Evolutionary conservation across 176 grass and related monocot species (phyloP), one percentile per base, ranked within the genome.

Genomic region (Olyra latifolia): DNA sequence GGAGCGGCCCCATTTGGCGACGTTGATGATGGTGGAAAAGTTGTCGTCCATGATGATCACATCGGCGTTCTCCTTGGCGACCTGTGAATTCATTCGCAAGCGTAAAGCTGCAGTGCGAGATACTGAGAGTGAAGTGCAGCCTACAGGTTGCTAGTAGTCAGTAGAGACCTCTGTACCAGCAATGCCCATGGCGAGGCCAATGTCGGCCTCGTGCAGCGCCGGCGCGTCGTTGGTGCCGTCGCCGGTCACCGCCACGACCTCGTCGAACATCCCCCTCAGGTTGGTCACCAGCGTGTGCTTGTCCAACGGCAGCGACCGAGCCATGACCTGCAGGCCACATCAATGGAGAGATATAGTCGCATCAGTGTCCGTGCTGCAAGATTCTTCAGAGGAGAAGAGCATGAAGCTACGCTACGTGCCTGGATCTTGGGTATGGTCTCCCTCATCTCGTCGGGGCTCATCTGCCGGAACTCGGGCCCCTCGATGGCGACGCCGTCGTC

Each of bases 51-150:
- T 88, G 66, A 97, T 92, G 19, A 97, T 92, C 67, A 97, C 91
- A 66, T 97, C 95, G 0, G 95, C 95, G 61, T 94, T 97, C 88
- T 97, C 95, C 87, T 97, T 97, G n/a, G 95, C 95, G 52, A 97
- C 95, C 94, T 97, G 89, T 38, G n/a, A 55, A 81, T 9, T 19
- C 49, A 8, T 17, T 61, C 32, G 7, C 6, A 1, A 15, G 11
- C 17, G 69, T 50, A 49, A 71, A 35, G 32, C 32, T 35, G 32
- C 32, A 35, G 32, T 35, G 32, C 32, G 32, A 35, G 1, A 4
- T 4, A 4, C 5, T 4, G 32, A 4, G 32, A 35, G 32, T 35
- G 32, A 4, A 35, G 32, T 35, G 32, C 32, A 35, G 5, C 5
- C 32, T 35, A 35, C 32, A 1, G 32, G 32, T 35, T 35, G 32